Percentiles rank a stretch among this genome's conserved stretches.
These are phyloP conservation scores for Fusarium metavorans DNA, from an alignment of 2,329 filamentous ascomycete species.

Conservation along the genomic window DNA sequence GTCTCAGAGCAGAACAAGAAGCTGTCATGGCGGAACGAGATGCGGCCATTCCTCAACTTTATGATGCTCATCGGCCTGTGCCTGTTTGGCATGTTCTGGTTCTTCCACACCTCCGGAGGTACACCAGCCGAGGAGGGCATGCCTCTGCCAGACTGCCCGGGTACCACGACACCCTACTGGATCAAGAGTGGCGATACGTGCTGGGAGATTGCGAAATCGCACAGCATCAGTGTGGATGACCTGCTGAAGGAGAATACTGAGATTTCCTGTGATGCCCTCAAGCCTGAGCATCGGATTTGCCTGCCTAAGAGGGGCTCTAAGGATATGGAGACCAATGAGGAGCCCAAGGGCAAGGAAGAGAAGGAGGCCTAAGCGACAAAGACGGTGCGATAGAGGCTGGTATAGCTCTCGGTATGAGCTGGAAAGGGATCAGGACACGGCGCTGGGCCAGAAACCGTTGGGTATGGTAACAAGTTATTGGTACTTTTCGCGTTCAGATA, in stretches of 20 bases:
- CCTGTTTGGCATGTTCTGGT: constrained; percentile 63
- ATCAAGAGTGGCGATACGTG: constrained; percentile 64
- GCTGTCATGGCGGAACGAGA: constrained; percentile 63
- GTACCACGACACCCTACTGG: constrained; percentile 51
- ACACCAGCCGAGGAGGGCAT: constrained; percentile 36
- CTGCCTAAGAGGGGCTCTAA: constrained; percentile 49
- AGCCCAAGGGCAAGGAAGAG: neutral
- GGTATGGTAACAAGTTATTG: neutral
- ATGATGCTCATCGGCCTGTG: constrained; percentile 65
- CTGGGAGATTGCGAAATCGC: constrained; percentile 62
- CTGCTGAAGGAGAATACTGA: constrained; percentile 59
- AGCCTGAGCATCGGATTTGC: constrained; percentile 58
- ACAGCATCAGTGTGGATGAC: constrained; percentile 58
- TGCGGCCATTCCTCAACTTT: constrained; percentile 70
- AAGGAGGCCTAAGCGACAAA: neutral
- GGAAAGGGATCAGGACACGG: neutral
- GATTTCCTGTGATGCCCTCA: constrained; percentile 61
- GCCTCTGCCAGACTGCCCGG: constrained; percentile 42
- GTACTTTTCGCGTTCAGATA: neutral
- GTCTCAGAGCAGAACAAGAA: constrained; percentile 38
- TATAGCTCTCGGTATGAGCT: constrained; percentile 2
- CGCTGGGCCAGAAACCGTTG: neutral
- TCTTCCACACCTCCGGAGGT: constrained; percentile 49
- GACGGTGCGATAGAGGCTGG: neutral
- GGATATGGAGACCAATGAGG: neutral